Evolutionary conservation across 2,329 filamentous ascomycete genomes (phyloP), one percentile per base, ranked within the genome.

Genomic region (Trichoderma atroviride): DNA sequence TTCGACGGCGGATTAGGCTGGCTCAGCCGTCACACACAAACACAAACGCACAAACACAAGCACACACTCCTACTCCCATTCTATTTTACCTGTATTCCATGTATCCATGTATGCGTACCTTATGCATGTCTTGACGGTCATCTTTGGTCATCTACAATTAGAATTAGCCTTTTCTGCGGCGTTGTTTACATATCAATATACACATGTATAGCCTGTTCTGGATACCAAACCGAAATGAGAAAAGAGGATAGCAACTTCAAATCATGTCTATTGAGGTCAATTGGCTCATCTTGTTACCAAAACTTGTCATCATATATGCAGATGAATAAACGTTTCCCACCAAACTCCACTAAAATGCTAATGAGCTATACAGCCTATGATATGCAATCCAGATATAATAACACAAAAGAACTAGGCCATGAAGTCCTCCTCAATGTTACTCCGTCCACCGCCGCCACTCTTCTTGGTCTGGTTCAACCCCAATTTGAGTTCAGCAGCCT

Each of bases 361-460:
- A 60, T 29, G 2, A 13, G 33, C 14, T 37, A 43, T n/a, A 16
- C 2, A 40, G 40, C 14, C 24, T 19, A 11, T 43, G 35, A 43
- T n/a, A 14, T 33, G 47, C 47, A 24, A 50, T 16, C n/a, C n/a
- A 13, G 22, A 5, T 16, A 33, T 4, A 35, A 24, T 10, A 9
- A 22, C 29, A 9, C 1, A 6, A 29, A 31, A 11, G 5, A 24
- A 66, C 35, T 70, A 83, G 50, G 78, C 81, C 82, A 84, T 84
- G 22, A 84, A 84, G 70, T 82, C 79, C 53, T 84, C 82, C 70
- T 83, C 82, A 19, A 82, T 75, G 63, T 76, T 81, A 7, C 74
- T 75, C 55, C 72, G 69, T 7, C 66, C 52, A 31, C 29, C 56
- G 24, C 66, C 52, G 29, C 29, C 56, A 29, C 53, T 43, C 35